Conservation (phyloP, 306 rosid genomes). For the Dryas alaskensis region DNA sequence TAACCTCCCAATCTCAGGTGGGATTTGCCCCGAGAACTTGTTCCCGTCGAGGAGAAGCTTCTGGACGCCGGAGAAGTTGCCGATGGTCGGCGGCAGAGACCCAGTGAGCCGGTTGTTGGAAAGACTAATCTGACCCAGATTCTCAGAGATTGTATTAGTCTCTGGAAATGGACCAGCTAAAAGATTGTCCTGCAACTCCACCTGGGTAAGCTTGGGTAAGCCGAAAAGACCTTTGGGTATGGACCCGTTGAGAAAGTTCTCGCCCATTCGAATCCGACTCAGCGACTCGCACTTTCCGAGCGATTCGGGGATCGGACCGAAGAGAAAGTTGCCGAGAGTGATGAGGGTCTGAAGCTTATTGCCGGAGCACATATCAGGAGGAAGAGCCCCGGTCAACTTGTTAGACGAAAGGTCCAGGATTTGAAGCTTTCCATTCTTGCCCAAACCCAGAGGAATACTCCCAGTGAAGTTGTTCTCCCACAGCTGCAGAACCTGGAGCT, state of each 20-base stretch:
- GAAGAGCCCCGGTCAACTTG: constrained; percentile 78
- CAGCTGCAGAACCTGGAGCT: constrained; percentile 73
- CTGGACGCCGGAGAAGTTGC: constrained; percentile 85
- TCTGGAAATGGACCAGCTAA: constrained; percentile 68
- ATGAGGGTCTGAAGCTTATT: constrained; percentile 71
- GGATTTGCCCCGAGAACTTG: constrained; percentile 67
- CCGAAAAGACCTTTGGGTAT: constrained; percentile 81
- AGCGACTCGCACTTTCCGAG: constrained; percentile 68
- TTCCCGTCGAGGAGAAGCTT: constrained; percentile 91
- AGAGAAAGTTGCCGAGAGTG: constrained; percentile 66
- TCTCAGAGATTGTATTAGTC: constrained; percentile 38
- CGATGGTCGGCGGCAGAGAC: constrained; percentile 65
- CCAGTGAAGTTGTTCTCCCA: constrained; percentile 98
- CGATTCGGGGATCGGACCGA: constrained; percentile 85
- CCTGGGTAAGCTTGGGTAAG: constrained; percentile 68
- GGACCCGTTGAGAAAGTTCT: constrained; percentile 79
- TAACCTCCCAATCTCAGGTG: constrained; percentile 72
- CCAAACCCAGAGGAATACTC: constrained; percentile 67
- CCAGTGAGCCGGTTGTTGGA: constrained; percentile 79
- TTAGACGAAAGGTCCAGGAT: constrained; percentile 75
- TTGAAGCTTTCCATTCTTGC: constrained; percentile 71
- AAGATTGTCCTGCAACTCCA: constrained; percentile 74
- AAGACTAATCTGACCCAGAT: constrained; percentile 83
- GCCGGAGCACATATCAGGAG: constrained; percentile 73
- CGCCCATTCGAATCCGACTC: constrained; percentile 83